phyloP scores from a whole-genome alignment of 2,329 filamentous ascomycete genomes.

The Ophiostoma sp. region DNA sequence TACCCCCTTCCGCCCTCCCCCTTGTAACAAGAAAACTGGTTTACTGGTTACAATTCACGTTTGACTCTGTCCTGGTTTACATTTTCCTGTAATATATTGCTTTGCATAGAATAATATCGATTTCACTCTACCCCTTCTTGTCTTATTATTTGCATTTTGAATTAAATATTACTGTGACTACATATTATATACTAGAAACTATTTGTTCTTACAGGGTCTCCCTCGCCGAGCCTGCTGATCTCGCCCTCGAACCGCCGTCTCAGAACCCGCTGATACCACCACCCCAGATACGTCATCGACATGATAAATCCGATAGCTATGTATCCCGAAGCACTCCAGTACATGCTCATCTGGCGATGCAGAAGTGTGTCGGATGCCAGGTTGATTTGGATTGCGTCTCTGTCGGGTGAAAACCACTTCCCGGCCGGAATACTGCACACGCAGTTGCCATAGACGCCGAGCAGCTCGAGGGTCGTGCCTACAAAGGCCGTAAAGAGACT shows the following conservation, averaged over 20 bases:
- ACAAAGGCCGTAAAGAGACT: not conserved
- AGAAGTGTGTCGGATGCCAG: conserved; percentile 13
- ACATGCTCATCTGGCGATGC: conserved; percentile 16
- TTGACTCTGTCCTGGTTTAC: too few species aligned
- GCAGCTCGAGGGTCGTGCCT: conserved; percentile 12
- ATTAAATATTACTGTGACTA: not conserved
- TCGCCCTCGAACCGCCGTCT: conserved; percentile 12
- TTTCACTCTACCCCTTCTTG: not conserved
- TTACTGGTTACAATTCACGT: not conserved
- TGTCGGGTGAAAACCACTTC: conserved; percentile 5
- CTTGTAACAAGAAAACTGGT: not conserved
- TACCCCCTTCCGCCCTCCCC: not conserved
- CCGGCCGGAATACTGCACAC: conserved; percentile 11
- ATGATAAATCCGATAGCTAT: conserved; percentile 11
- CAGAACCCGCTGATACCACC: conserved; percentile 18
- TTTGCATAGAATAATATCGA: too few species aligned
- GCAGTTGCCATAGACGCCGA: conserved; percentile 14
- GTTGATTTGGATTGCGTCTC: conserved; percentile 1
- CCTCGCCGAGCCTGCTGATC: conserved; percentile 11
- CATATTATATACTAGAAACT: not conserved
- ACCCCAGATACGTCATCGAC: conserved; percentile 15
- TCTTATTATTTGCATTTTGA: not conserved
- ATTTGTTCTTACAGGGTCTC: not conserved
- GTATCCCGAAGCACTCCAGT: conserved; percentile 14
- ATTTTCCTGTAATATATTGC: too few species aligned